Percentiles rank a stretch among this genome's conserved stretches.
These are phyloP conservation scores for Aureobasidium sp. DNA, from an alignment of 2,329 filamentous ascomycete species.

Conservation along the genomic window DNA sequence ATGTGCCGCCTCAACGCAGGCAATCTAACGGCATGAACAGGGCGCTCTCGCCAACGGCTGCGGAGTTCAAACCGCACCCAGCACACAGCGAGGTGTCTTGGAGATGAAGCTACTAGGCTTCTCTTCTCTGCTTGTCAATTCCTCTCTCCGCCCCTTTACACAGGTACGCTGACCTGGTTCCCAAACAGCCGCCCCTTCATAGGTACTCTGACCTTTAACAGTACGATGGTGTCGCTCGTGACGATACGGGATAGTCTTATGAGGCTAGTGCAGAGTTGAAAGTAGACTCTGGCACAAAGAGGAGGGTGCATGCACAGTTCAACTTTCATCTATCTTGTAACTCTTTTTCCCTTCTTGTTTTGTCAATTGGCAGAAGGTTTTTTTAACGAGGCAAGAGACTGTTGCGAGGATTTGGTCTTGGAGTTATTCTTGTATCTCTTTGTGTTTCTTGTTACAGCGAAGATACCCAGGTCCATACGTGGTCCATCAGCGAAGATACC, in stretches of 20 bases:
- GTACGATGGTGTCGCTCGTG: slow-evolving; percentile 3
- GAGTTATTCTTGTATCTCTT: too few species aligned
- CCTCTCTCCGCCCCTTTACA: not conserved
- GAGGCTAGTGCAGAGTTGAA: slow-evolving; percentile 1
- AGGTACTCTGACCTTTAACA: slow-evolving; percentile 10
- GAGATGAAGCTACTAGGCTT: not conserved
- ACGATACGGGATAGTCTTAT: not conserved
- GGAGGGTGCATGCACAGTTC: not conserved
- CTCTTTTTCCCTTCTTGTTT: not conserved
- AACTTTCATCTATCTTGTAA: not conserved
- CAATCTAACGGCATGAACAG: too few species aligned
- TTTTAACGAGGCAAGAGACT: not conserved
- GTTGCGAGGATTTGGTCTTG: not conserved
- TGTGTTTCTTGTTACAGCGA: not conserved
- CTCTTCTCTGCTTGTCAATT: not conserved
- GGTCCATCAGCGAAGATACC: not conserved
- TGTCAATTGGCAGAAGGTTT: not conserved
- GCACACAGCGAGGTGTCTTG: not conserved
- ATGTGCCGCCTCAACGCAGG: too few species aligned
- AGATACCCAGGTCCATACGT: not conserved
- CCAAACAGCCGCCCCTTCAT: not conserved
- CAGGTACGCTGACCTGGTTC: not conserved
- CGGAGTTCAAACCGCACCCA: not conserved
- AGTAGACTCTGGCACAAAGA: not conserved
- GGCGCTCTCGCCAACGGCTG: too few species aligned